Base-by-base conservation (phyloP, 768 basidiomycete genomes). In the Ephemerocybe angulata region DNA sequence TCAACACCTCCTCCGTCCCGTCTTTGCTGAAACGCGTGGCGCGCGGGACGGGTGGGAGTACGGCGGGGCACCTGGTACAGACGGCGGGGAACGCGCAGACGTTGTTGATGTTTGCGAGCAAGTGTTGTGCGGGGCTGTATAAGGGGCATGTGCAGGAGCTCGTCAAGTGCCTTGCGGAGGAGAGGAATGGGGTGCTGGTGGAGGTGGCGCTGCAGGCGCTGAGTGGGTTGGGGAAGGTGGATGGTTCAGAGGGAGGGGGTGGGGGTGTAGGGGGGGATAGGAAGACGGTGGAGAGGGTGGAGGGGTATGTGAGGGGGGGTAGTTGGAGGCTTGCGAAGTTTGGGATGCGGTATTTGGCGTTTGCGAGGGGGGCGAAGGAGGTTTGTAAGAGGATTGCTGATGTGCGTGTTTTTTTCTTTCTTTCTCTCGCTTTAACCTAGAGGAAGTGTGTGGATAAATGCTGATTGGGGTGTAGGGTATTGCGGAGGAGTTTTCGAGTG, bases 1-100 rank as follows among this genome's bases (percentile, higher is more conserved):
- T 96, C 65, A 97, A 96, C 65, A 84, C 87, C 49, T 93, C 95
- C 0, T 89, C 88, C 1, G 80, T 98, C 17, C 85, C 94, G 1
- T 85, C 85, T 0, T 77, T 98, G 22, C 70, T 98, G 60, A 85
- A 86, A 60, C 82, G 85, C 24, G 62, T 87, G 4, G 80, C 82
- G 50, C n/a, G n/a, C n/a, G 83, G 78, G 53, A 74, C 72, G 12
- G 64, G 76, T 53, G 69, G 74, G 21, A 67, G 70, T 22, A 66
- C 71, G 25, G 67, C 70, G n/a, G 70, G 67, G 33, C 71, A 72
- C 52, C 58, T 65, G 1, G 66, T 60, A 55, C 54, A 72, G 13
- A 63, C 71, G 4, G 77, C 78, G 8, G 72, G 74, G 19, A 74
- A 81, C 49, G 83, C 88, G 0, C 72, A 74, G 56, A 71, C 70